These are phyloP conservation scores for Glycine soja DNA, from an alignment of 306 rosid genomes.

Conservation along the genomic window DNA sequence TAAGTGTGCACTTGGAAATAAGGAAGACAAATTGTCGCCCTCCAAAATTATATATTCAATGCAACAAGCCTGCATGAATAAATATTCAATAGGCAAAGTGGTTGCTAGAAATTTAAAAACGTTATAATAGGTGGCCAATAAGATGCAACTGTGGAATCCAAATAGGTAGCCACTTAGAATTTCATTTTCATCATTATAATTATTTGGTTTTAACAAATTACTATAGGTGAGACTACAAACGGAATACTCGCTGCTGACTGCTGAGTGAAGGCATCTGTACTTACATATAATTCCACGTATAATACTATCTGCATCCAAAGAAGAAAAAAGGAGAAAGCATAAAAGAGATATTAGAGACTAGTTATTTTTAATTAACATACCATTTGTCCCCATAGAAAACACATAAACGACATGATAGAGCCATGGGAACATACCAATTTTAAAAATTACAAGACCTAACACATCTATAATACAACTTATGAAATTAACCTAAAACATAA, in stretches of 20 bases:
- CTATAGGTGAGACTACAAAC: background rate
- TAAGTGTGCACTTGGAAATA: conserved; percentile 84
- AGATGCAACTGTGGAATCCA: too few species aligned
- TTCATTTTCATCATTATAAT: conserved; percentile 1
- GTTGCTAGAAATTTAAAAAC: background rate
- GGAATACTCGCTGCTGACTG: conserved; percentile 8
- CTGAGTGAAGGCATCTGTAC: conserved; percentile 49
- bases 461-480: too few species aligned
- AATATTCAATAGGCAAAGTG: conserved; percentile 41
- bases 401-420: background rate
- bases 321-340: conserved; percentile 5
- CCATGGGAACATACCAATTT: background rate
- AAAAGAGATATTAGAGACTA: conserved; percentile 22
- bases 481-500: too few species aligned
- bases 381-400: background rate
- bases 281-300: conserved; percentile 95
- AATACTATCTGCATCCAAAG: conserved; percentile 79
- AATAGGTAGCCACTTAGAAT: conserved; percentile 20
- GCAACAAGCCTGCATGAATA: conserved; percentile 82
- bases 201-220: conserved; percentile 16
- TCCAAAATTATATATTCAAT: conserved; percentile 94
- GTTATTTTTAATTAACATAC: background rate
- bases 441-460: too few species aligned
- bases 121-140: too few species aligned
- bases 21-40: conserved; percentile 90